Conservation (phyloP, 2,329 filamentous ascomycete genomes). For the Sporothrix luriei region DNA sequence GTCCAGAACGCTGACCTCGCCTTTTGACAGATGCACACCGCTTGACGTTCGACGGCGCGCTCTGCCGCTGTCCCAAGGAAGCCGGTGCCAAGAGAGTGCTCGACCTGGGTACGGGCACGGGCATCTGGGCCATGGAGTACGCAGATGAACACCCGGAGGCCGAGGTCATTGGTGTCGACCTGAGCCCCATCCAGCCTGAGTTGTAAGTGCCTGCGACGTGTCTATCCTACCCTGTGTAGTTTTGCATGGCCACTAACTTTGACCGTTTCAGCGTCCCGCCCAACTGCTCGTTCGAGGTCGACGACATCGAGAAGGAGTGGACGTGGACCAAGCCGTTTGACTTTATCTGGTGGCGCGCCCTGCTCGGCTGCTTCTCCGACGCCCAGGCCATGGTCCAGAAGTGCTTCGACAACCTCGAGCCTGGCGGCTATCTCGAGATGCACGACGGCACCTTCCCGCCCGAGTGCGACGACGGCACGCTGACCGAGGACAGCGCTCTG, state of each 20-base stretch:
- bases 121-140: slow-evolving; percentile 38
- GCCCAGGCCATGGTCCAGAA: slow-evolving; percentile 33
- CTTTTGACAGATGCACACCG: slow-evolving; percentile 30
- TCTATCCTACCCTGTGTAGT: background rate
- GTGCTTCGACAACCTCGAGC: slow-evolving; percentile 37
- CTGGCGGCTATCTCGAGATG: slow-evolving; percentile 38
- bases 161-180: slow-evolving; percentile 36
- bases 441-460: slow-evolving; percentile 36
- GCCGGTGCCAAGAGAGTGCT: slow-evolving; percentile 35
- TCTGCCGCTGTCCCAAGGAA: slow-evolving; percentile 35
- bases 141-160: slow-evolving; percentile 37
- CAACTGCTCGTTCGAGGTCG: slow-evolving; percentile 36
- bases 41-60: slow-evolving; percentile 31
- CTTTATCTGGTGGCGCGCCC: slow-evolving; percentile 37
- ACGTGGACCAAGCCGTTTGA: slow-evolving; percentile 36
- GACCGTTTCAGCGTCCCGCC: slow-evolving; percentile 25
- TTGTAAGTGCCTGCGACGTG: slow-evolving; percentile 18
- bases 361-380: slow-evolving; percentile 37
- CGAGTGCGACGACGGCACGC: slow-evolving; percentile 36
- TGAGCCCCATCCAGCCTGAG: slow-evolving; percentile 37
- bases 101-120: slow-evolving; percentile 37
- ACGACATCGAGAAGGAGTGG: slow-evolving; percentile 38
- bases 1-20: background rate
- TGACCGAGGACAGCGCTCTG: slow-evolving; percentile 32
- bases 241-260: background rate